Evolutionary conservation across 1,284 basidiomycete species (phyloP).

Genomic region (Kwoniella shivajii): DNA sequence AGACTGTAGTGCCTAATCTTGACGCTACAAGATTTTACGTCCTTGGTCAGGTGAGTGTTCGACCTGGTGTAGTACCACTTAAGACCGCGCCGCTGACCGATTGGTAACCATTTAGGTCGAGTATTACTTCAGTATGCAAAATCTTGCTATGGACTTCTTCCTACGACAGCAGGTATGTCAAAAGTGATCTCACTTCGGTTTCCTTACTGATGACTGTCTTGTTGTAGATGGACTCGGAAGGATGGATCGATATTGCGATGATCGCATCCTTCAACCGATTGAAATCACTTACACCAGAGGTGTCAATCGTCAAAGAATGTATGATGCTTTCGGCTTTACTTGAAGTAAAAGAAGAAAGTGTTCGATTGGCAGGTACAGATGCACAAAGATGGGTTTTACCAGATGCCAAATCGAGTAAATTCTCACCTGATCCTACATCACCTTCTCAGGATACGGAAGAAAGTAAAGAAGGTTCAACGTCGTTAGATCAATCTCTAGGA

Average conservation of each 20-base stretch:
- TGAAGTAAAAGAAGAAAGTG: conserved; percentile 68
- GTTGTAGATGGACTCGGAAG: conserved; percentile 79
- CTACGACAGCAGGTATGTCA: conserved; percentile 69
- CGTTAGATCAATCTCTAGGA: conserved; percentile 1
- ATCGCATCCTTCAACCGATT: conserved; percentile 87
- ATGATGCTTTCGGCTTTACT: conserved; percentile 68
- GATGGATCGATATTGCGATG: conserved; percentile 80
- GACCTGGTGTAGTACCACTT: too few species aligned
- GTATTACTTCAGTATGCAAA: conserved; percentile 84
- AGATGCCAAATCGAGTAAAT: conserved; percentile 57
- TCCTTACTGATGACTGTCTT: neutral
- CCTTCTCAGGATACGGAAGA: conserved; percentile 10
- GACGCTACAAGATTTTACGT: conserved; percentile 68
- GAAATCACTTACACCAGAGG: conserved; percentile 67
- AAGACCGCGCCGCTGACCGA: neutral
- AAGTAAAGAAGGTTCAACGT: too few species aligned
- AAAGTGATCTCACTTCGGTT: neutral
- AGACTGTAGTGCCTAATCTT: conserved; percentile 60
- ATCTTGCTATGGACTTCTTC: conserved; percentile 79
- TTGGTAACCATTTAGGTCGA: conserved; percentile 65
- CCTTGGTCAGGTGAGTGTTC: conserved; percentile 62
- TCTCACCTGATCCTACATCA: conserved; percentile 18
- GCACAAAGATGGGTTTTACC: conserved; percentile 76
- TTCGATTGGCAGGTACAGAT: conserved; percentile 62
- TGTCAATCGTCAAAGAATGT: conserved; percentile 69